These are phyloP conservation scores for Kluyveromyces starmeri DNA, from an alignment of 805 yeast genomes.

Conservation along the genomic window DNA sequence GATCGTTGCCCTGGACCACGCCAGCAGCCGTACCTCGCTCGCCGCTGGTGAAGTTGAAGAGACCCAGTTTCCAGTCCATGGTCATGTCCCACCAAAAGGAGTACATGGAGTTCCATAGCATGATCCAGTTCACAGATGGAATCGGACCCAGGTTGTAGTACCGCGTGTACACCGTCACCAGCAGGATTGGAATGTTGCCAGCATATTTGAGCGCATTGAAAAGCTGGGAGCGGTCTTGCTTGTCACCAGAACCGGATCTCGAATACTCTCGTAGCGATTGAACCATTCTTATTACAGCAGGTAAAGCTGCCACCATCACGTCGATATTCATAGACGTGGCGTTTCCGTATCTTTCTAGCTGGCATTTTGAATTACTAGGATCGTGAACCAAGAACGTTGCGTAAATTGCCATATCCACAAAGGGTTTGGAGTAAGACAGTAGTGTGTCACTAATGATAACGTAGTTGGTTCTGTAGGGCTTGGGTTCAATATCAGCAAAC, in stretches of 20 bases:
- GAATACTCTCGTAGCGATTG: constrained; percentile 74
- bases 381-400: constrained; percentile 37
- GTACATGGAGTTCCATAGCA: constrained; percentile 60
- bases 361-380: constrained; percentile 6
- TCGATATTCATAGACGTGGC: constrained; percentile 15
- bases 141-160: constrained; percentile 10
- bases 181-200: constrained; percentile 48
- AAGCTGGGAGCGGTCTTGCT: constrained; percentile 43
- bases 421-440: constrained; percentile 68
- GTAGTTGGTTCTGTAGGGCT: constrained; percentile 41
- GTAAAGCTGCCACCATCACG: constrained; percentile 36
- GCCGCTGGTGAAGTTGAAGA: constrained; percentile 33
- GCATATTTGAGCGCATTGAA: constrained; percentile 70
- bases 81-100: constrained; percentile 84
- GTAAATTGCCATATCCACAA: constrained; percentile 61
- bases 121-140: constrained; percentile 24
- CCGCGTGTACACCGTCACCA: constrained; percentile 26
- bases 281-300: constrained; percentile 64
- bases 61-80: constrained; percentile 77
- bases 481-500: constrained; percentile 30
- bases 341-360: constrained; percentile 2
- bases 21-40: no score
- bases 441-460: constrained; percentile 76
- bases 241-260: constrained; percentile 31
- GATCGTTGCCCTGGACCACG: constrained; percentile 9